Conservation (phyloP, 2,329 filamentous ascomycete genomes). For the Colletotrichum sp. region DNA sequence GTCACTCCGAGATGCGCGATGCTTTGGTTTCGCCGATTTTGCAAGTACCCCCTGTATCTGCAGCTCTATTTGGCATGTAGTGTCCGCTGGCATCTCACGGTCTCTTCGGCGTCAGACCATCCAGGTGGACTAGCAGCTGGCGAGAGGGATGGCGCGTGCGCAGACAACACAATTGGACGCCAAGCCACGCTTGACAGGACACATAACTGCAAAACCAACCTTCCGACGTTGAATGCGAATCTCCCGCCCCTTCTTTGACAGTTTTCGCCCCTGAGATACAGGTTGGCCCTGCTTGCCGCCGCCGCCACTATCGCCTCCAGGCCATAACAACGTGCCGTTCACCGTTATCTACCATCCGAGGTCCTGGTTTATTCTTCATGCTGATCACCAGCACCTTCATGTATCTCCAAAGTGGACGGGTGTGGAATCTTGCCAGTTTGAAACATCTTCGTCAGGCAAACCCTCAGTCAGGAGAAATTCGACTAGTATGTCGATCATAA, state of each 20-base stretch:
- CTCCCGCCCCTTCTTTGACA: background rate
- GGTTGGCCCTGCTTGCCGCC: background rate
- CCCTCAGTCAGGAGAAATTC: background rate
- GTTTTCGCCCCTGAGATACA: too few relatives aligned
- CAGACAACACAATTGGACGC: background rate
- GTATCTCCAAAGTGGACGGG: background rate
- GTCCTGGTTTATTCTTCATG: background rate
- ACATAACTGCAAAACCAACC: background rate
- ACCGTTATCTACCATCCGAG: background rate
- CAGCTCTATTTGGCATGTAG: background rate
- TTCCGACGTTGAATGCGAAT: background rate
- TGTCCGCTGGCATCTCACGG: background rate
- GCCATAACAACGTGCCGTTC: background rate
- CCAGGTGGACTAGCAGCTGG: background rate
- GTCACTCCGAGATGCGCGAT: background rate
- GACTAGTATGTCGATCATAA: background rate
- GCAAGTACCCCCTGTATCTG: background rate
- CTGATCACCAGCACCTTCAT: background rate
- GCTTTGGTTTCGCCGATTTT: background rate
- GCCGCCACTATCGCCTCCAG: background rate
- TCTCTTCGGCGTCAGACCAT: background rate
- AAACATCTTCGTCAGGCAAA: background rate
- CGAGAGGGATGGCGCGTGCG: background rate
- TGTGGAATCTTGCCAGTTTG: background rate
- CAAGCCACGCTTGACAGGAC: background rate